Evolutionary conservation across 1,284 basidiomycete genomes (phyloP), one percentile per base, ranked within the genome.

Genomic region (Pseudozyma sp.): DNA sequence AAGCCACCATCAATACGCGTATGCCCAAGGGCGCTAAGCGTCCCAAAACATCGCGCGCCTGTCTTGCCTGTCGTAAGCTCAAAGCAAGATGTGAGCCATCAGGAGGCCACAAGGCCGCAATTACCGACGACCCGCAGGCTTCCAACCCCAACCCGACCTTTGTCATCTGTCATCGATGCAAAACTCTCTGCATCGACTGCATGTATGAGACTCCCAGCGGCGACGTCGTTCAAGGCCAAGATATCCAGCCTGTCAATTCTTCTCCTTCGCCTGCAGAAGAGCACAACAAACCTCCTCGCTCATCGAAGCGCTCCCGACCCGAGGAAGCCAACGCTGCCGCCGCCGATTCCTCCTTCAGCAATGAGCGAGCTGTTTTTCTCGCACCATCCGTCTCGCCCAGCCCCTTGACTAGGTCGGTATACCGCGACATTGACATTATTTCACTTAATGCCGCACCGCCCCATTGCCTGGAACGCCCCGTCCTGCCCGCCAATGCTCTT

Each of bases 11-110:
- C 66, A 75, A 63, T 40, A 75, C 71, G 2, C 71, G 71, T 52
- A 75, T 75, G 71, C 71, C 71, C 47, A 75, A 75, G 54, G 71
- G 71, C 44, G 67, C 71, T 49, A 75, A 75, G 40, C 62, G 71
- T 36, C 71, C 71, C n/a, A 75, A 75, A 43, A 53, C 71, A 1
- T 70, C 63, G 31, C 62, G 71, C 12, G 71, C 71, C 52, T 75
- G 71, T 31, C 67, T 75, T 5, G 71, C 71, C 38, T 75, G 71
- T 36, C 71, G 71, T 25, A 75, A 75, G 53, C 71, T 75, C 39
- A 75, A 75, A 47, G 71, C 71, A 19, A 55, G 71, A 36, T 75
- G 71, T 43, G 71, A 75, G 42, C 63, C 71, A 12, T 51, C 67
- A 39, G 54, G 55, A 39, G 59, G 52, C 2, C n/a, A 54, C 14